Conservation (phyloP, 2,329 filamentous ascomycete genomes). For the Chalaropsis thielavioides region DNA sequence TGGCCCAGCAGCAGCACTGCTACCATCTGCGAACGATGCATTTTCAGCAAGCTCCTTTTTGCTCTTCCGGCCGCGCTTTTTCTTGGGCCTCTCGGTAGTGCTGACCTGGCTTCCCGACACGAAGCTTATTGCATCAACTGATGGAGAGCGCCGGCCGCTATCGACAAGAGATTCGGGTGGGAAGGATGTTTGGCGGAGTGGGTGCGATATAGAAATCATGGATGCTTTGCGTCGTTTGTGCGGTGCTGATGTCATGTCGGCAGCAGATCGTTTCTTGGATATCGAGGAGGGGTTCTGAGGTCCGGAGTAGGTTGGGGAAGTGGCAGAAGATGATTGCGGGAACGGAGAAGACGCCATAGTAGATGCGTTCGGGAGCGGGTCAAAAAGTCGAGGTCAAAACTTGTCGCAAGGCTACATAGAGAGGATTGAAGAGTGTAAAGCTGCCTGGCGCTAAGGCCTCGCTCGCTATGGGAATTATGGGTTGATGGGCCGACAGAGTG, state of each 20-base stretch:
- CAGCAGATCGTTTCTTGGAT: conserved; percentile 46
- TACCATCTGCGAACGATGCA: conserved; percentile 29
- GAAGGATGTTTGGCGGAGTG: conserved; percentile 68
- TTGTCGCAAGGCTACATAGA: not conserved
- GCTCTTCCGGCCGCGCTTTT: conserved; percentile 48
- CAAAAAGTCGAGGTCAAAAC: not conserved
- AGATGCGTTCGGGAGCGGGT: not conserved
- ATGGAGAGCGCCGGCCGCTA: conserved; percentile 42
- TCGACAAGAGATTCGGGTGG: conserved; percentile 38
- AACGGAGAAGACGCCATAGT: conserved; percentile 44
- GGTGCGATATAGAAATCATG: conserved; percentile 46
- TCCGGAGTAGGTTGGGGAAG: conserved; percentile 40
- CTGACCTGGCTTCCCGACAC: conserved; percentile 48
- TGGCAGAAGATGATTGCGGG: conserved; percentile 35
- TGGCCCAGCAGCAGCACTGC: conserved; percentile 27
- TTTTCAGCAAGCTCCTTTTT: conserved; percentile 39
- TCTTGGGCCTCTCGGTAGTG: conserved; percentile 32
- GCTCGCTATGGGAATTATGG: not conserved
- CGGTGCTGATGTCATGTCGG: conserved; percentile 34
- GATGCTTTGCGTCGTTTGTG: conserved; percentile 60
- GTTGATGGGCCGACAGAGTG: not conserved
- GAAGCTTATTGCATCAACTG: conserved; percentile 44
- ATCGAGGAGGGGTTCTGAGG: conserved; percentile 35
- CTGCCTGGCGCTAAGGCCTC: not conserved
- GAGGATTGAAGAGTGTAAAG: not conserved